A percentile compares a stretch with the other conserved stretches of the same genome.
phyloP scores from a whole-genome alignment of 192 early-diverging fungal species.

The Mortierella alpina region DNA sequence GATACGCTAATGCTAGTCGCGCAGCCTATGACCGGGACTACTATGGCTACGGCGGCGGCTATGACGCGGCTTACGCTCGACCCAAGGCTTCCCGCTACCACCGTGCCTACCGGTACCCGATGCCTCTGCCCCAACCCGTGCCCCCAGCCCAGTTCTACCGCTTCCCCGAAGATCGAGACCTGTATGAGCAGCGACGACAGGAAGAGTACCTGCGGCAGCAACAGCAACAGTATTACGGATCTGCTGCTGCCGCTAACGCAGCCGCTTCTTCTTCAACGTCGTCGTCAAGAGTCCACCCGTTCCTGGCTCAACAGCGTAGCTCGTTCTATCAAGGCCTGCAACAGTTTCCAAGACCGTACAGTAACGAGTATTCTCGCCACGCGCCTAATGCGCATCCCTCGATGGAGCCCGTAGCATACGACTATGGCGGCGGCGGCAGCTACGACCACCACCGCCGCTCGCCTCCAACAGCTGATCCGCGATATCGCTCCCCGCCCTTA shows the following conservation, averaged over 20 bases:
- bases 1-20: conserved; percentile 2
- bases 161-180: conserved; percentile 38
- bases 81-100: conserved; percentile 10
- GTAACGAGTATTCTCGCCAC: no score
- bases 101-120: conserved; percentile 26
- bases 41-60: conserved; percentile 6
- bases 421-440: no score
- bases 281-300: no score
- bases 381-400: no score
- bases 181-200: conserved; percentile 9
- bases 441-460: no score
- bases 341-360: no score
- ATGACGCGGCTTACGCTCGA: not conserved
- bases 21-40: not conserved
- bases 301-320: no score
- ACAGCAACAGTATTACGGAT: not conserved
- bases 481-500: no score
- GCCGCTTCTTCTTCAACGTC: no score
- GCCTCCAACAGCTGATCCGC: no score
- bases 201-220: conserved; percentile 4
- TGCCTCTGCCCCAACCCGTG: conserved; percentile 14
- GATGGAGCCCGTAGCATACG: no score
- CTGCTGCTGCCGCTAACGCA: not conserved
- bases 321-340: no score
- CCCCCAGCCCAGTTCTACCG: conserved; percentile 28